phyloP scores from a whole-genome alignment of 306 rosid species.

The Alnus glutinosa region DNA sequence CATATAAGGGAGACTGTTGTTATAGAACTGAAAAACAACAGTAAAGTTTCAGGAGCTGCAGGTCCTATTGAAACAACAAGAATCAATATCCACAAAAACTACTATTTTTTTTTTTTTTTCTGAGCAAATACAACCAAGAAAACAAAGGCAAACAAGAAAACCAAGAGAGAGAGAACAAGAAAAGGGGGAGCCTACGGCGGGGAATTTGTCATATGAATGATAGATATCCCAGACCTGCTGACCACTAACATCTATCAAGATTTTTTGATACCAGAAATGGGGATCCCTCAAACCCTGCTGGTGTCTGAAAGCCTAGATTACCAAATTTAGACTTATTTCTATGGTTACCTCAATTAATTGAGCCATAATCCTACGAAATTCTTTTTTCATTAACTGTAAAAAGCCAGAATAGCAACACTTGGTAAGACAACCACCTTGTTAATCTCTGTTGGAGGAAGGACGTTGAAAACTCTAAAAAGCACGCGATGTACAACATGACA shows the following conservation, averaged over 20 bases:
- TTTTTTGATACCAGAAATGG: neutral
- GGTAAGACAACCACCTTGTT: constrained; percentile 49
- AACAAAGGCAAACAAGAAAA: too few species aligned
- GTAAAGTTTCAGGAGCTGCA: neutral
- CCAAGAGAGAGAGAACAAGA: too few species aligned
- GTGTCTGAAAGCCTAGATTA: neutral
- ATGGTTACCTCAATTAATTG: constrained; percentile 9
- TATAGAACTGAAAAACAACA: neutral
- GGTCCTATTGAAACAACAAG: neutral
- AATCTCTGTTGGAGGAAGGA: constrained; percentile 70
- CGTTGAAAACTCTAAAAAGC: constrained; percentile 71
- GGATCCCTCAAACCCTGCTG: neutral
- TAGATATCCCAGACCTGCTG: neutral
- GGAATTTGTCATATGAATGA: neutral
- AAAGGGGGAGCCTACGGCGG: too few species aligned
- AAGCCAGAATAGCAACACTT: neutral
- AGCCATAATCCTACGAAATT: constrained; percentile 1
- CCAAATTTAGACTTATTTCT: constrained; percentile 2
- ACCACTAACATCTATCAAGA: neutral
- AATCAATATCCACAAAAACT: neutral
- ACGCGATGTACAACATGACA: constrained; percentile 87
- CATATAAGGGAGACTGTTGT: too few species aligned
- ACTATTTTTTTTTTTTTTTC: neutral
- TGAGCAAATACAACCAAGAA: too few species aligned
- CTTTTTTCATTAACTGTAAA: neutral